A percentile compares a stretch with the other conserved stretches of the same genome.
Conservation (phyloP, 2,329 filamentous ascomycete genomes). For the Claviceps cyperi region DNA sequence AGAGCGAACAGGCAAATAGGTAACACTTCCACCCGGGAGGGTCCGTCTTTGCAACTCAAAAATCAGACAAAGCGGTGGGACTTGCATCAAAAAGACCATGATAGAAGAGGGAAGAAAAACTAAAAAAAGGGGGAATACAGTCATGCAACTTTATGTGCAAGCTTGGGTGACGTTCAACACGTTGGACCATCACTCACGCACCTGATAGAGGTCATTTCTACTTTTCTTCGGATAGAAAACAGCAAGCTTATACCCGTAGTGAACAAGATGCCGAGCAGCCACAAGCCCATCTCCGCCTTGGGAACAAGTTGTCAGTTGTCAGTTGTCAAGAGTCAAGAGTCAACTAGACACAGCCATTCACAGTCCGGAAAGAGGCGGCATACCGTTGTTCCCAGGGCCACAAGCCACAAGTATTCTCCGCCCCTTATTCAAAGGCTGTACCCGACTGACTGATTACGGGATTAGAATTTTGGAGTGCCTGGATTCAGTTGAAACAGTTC, state of each 20-base stretch:
- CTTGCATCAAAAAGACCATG: not conserved
- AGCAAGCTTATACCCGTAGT: conserved; percentile 80
- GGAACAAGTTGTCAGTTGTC: not conserved
- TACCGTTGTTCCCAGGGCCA: conserved; percentile 65
- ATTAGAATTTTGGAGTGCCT: not conserved
- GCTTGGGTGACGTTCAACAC: not conserved
- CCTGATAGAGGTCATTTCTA: conserved; percentile 81
- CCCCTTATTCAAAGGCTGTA: conserved; percentile 63
- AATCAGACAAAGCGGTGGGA: not conserved
- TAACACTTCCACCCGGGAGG: not conserved
- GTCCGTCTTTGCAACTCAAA: too few species aligned
- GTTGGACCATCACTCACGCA: conserved; percentile 20
- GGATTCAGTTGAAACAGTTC: too few species aligned
- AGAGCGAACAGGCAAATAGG: not conserved
- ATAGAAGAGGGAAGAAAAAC: not conserved
- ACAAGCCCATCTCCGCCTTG: conserved; percentile 90
- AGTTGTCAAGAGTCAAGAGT: not conserved
- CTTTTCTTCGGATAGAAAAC: conserved; percentile 89
- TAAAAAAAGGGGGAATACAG: not conserved
- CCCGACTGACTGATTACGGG: conserved; percentile 50
- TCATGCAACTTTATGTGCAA: not conserved
- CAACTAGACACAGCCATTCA: not conserved
- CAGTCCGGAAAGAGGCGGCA: not conserved
- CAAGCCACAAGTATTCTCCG: conserved; percentile 74
- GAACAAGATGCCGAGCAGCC: conserved; percentile 76